Evolutionary conservation across 2,329 filamentous ascomycete species (phyloP).

Genomic region (Apiospora kogelbergensis): DNA sequence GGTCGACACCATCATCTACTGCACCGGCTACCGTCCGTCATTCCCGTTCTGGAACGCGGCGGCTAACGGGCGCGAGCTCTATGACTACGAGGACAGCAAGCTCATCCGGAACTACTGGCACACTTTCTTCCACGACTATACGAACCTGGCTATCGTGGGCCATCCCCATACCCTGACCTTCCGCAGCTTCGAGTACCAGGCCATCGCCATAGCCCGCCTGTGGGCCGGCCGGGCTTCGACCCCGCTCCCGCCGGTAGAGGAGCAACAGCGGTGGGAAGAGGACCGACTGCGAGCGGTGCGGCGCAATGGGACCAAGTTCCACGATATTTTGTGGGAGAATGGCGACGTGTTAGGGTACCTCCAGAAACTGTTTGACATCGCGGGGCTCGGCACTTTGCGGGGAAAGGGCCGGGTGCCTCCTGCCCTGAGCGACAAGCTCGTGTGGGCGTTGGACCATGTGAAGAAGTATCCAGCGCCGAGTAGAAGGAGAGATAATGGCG

Average conservation of each 20-base stretch:
- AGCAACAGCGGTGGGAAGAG: slow-evolving; percentile 48
- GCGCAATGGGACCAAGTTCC: slow-evolving; percentile 43
- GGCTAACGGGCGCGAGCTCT: slow-evolving; percentile 46
- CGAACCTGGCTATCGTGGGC: slow-evolving; percentile 51
- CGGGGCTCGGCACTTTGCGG: slow-evolving; percentile 46
- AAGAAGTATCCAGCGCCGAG: slow-evolving; percentile 42
- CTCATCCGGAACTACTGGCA: slow-evolving; percentile 50
- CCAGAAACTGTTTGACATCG: slow-evolving; percentile 43
- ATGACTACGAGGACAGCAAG: slow-evolving; percentile 46
- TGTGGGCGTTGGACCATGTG: slow-evolving; percentile 49
- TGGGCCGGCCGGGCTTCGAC: slow-evolving; percentile 41
- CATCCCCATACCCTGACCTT: slow-evolving; percentile 53
- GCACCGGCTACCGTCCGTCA: slow-evolving; percentile 43
- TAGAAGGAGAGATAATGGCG: not conserved
- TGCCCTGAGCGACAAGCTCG: slow-evolving; percentile 39
- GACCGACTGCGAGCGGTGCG: slow-evolving; percentile 32
- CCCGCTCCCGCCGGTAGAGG: slow-evolving; percentile 36
- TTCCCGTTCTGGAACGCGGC: slow-evolving; percentile 50
- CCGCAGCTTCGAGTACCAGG: slow-evolving; percentile 56
- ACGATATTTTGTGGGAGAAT: slow-evolving; percentile 47
- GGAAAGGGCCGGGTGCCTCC: slow-evolving; percentile 49
- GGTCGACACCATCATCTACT: slow-evolving; percentile 42
- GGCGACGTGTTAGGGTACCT: slow-evolving; percentile 52
- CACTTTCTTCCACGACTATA: slow-evolving; percentile 49
- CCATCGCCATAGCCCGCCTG: slow-evolving; percentile 49